These are phyloP conservation scores for Hyaloraphidium curvatum DNA, from an alignment of 192 early-diverging fungal species.

Conservation along the genomic window DNA sequence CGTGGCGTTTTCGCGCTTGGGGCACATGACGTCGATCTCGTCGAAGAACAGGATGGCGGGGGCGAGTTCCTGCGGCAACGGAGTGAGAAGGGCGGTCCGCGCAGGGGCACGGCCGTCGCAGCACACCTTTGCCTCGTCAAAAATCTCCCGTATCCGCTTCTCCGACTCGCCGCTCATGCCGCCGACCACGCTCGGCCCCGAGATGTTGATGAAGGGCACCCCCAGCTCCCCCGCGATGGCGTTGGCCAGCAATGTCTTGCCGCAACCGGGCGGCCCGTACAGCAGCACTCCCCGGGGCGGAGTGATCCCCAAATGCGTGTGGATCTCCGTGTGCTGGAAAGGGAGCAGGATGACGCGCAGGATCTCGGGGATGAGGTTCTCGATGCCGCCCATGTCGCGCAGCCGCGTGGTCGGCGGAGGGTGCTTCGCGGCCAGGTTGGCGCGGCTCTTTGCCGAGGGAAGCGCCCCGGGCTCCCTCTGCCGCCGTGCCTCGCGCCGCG, in stretches of 20 bases:
- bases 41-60: conserved; percentile 92
- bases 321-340: conserved; percentile 80
- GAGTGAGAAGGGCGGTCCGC: not conserved
- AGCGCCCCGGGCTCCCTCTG: no score
- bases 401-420: conserved; percentile 45
- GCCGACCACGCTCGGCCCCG: conserved; percentile 83
- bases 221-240: conserved; percentile 81
- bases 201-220: conserved; percentile 82
- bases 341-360: conserved; percentile 87
- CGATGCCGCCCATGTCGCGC: conserved; percentile 77
- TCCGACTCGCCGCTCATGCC: conserved; percentile 98
- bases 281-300: conserved; percentile 36
- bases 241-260: conserved; percentile 86
- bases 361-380: conserved; percentile 71
- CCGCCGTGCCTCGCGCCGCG: no score
- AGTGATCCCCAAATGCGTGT: conserved; percentile 75
- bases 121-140: conserved; percentile 71
- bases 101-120: not conserved
- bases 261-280: conserved; percentile 89
- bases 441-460: no score
- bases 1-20: conserved; percentile 76
- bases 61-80: conserved; percentile 29
- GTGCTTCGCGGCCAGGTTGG: no score
- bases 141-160: conserved; percentile 92
- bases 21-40: conserved; percentile 94